Conservation (phyloP, 495 filamentous ascomycete species). For the Alectoria sarmentosa region DNA sequence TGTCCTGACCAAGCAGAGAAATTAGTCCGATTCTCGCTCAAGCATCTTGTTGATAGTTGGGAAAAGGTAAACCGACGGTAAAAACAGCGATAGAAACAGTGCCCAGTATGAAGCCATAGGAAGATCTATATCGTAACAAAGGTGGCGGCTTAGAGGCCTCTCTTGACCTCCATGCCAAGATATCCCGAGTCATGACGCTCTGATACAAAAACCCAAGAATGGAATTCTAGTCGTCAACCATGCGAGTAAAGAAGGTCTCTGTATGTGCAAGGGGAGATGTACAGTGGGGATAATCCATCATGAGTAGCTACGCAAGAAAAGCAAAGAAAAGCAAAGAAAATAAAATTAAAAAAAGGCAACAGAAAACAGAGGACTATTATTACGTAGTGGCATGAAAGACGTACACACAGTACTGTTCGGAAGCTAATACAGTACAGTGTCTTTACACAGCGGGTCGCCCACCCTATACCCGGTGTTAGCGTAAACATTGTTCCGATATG, state of each 20-base stretch:
- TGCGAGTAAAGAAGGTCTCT: too few relatives aligned
- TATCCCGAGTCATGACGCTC: conserved; percentile 13
- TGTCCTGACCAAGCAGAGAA: conserved; percentile 44
- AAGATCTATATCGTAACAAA: conserved; percentile 29
- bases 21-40: conserved; percentile 8
- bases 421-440: too few relatives aligned
- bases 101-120: conserved; percentile 41
- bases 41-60: neutral
- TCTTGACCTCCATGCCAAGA: conserved; percentile 20
- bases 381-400: too few relatives aligned
- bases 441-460: too few relatives aligned
- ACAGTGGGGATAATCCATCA: too few relatives aligned
- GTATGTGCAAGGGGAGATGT: too few relatives aligned
- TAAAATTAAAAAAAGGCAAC: neutral
- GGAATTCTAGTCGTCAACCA: too few relatives aligned
- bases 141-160: conserved; percentile 19
- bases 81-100: conserved; percentile 49
- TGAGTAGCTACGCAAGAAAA: neutral
- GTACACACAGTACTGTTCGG: too few relatives aligned
- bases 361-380: neutral
- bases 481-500: too few relatives aligned
- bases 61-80: conserved; percentile 32
- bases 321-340: neutral
- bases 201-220: too few relatives aligned
- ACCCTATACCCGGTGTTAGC: too few relatives aligned